These are phyloP conservation scores for Syncephalastrum contaminatum DNA, from an alignment of 371 early-diverging fungal species.

Conservation along the genomic window DNA sequence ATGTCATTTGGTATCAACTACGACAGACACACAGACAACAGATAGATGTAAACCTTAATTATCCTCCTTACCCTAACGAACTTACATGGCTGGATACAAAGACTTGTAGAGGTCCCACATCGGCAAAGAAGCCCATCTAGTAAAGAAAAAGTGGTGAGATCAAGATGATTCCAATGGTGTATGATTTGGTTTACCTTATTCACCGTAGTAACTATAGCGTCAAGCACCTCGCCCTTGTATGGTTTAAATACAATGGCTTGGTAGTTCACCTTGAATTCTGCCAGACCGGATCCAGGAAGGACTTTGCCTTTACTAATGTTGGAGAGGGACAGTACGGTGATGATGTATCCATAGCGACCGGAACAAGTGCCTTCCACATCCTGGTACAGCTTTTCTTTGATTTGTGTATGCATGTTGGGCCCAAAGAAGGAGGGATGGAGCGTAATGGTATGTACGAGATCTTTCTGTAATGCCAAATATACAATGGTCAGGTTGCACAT, in stretches of 20 bases:
- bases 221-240: slow-evolving; percentile 96
- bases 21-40: background rate
- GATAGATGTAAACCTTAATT: background rate
- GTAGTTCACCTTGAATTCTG: slow-evolving; percentile 93
- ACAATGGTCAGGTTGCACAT: too few relatives aligned
- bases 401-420: slow-evolving; percentile 74
- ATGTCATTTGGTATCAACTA: slow-evolving; percentile 89
- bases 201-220: slow-evolving; percentile 93
- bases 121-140: slow-evolving; percentile 96
- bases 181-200: slow-evolving; percentile 79
- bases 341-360: slow-evolving; percentile 92
- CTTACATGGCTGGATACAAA: slow-evolving; percentile 94
- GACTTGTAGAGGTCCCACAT: slow-evolving; percentile 95
- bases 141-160: background rate
- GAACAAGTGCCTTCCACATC: slow-evolving; percentile 97
- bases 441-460: slow-evolving; percentile 86
- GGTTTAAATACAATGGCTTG: slow-evolving; percentile 98
- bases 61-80: slow-evolving; percentile 3
- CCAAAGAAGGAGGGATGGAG: slow-evolving; percentile 94
- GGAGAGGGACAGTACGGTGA: slow-evolving; percentile 79
- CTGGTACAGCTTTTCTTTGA: slow-evolving; percentile 78
- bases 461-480: slow-evolving; percentile 51
- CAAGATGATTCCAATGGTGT: background rate
- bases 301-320: slow-evolving; percentile 86
- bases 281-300: slow-evolving; percentile 84